Evolutionary conservation across 805 yeast species (phyloP).

Genomic region (Ascoidea tarda): DNA sequence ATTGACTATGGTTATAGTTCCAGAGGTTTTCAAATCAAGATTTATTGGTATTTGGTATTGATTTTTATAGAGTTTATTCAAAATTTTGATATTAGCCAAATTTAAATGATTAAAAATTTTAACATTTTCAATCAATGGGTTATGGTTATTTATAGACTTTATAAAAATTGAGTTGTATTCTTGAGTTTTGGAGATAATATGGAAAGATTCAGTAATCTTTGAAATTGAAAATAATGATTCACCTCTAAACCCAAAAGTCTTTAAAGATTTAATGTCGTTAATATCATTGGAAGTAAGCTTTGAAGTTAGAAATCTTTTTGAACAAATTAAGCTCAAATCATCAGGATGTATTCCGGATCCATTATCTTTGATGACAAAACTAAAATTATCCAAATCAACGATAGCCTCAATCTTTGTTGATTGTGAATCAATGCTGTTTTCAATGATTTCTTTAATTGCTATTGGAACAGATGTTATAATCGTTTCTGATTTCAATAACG

Average conservation of each 20-base stretch:
- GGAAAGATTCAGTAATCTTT: slow-evolving; percentile 26
- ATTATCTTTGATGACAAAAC: slow-evolving; percentile 41
- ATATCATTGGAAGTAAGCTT: slow-evolving; percentile 22
- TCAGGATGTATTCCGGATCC: slow-evolving; percentile 51
- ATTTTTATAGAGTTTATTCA: too few species aligned
- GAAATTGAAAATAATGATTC: slow-evolving; percentile 48
- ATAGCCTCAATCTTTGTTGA: slow-evolving; percentile 25
- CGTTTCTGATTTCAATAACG: slow-evolving; percentile 19
- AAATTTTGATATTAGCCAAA: background rate
- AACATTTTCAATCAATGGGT: background rate
- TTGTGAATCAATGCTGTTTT: slow-evolving; percentile 41
- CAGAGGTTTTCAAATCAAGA: slow-evolving; percentile 11
- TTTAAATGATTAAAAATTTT: background rate
- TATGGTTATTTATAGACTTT: slow-evolving; percentile 4
- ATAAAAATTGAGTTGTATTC: slow-evolving; percentile 13
- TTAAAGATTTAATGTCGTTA: slow-evolving; percentile 22
- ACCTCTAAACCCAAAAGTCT: slow-evolving; percentile 59
- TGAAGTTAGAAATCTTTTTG: slow-evolving; percentile 34
- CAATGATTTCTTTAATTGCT: slow-evolving; percentile 34
- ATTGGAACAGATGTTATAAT: slow-evolving; percentile 22
- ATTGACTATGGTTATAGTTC: slow-evolving; percentile 24
- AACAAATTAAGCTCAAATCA: slow-evolving; percentile 34
- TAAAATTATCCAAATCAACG: slow-evolving; percentile 20
- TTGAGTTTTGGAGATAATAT: slow-evolving; percentile 30
- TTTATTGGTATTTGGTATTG: background rate